Evolutionary conservation across 352 stramenopile genomes (phyloP), one percentile per base, ranked within the genome.

Genomic region (Globisporangium recalcitrans): DNA sequence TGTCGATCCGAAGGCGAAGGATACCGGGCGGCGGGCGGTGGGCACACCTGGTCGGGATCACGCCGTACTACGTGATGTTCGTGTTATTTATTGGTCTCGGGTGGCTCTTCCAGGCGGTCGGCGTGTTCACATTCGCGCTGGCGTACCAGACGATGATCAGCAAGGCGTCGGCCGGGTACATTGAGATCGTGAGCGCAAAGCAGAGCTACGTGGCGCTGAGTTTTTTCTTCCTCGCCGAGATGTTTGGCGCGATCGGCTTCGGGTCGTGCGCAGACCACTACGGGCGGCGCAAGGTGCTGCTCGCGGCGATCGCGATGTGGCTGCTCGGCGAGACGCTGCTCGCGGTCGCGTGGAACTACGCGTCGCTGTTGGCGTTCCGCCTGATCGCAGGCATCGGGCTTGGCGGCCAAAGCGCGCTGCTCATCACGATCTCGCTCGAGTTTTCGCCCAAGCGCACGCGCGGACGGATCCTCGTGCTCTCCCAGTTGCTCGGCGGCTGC

Each of bases 221-320:
- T 44, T 65, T 77, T 9, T 76, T 79, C 44, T 88, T 83, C 48
- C 21, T 76, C 5, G 79, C 75, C 5, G 69, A 73, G 27, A 67
- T 73, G 8, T n/a, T 81, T n/a, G 83, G 83, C 46, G 75, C 69
- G 5, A 6, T 85, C 3, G 38, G 75, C 22, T 78, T 83, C 53
- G 83, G 83, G 13, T 70, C 78, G 21, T 70, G 77, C 14, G 80
- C 77, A 16, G 83, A 92, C 58, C 69, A 88, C 58, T 88, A 75
- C 60, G 80, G 80, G 13, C 70, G 79, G 7, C 66, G 73, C 34
- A 63, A 60, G 9, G 65, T 88, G 29, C 58, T 90, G 19, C 55
- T 89, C 1, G 58, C 60, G 14, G 72, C 75, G 1, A 52, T 84
- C 26, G 53, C 29, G 27, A 67, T 80, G 44, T 83, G 73, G 62